Evolutionary conservation across 2,329 filamentous ascomycete species (phyloP).

Genomic region (Coccinonectria pachysandricola): DNA sequence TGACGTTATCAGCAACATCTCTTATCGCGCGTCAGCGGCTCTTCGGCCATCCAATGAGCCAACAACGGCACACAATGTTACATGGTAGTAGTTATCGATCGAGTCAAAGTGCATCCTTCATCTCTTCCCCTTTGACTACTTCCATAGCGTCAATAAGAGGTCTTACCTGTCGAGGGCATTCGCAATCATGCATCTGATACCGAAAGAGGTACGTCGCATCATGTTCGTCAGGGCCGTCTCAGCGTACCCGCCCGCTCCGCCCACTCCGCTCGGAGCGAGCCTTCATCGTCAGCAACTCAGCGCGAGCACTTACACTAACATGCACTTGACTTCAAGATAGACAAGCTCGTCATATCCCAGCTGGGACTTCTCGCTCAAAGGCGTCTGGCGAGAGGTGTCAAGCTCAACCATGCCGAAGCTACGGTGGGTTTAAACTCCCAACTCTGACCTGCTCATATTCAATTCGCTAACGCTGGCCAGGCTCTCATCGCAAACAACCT

Average conservation of each 20-base stretch:
- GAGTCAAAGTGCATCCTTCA: no score
- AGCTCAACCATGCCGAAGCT: conserved; percentile 83
- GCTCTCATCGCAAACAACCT: conserved; percentile 79
- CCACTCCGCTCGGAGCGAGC: no score
- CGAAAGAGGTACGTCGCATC: conserved; percentile 33
- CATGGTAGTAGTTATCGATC: no score
- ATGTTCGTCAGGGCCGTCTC: conserved; percentile 95
- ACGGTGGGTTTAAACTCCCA: conserved; percentile 39
- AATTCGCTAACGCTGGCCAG: no score
- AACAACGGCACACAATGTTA: no score
- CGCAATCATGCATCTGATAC: conserved; percentile 35
- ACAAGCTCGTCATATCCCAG: conserved; percentile 92
- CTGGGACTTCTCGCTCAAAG: conserved; percentile 79
- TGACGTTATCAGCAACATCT: no score
- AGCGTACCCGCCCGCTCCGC: conserved; percentile 75
- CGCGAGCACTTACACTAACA: conserved; percentile 8
- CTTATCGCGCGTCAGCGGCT: no score
- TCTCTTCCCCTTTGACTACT: neutral
- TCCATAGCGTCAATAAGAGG: no score
- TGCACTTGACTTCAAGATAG: conserved; percentile 48
- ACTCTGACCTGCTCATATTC: conserved; percentile 1
- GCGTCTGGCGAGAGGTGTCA: conserved; percentile 76
- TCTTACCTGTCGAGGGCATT: neutral
- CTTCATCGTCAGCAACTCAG: no score
- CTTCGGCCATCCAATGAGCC: no score